Base-by-base conservation (phyloP, 2,329 filamentous ascomycete species). In the Albifimbria verrucaria region DNA sequence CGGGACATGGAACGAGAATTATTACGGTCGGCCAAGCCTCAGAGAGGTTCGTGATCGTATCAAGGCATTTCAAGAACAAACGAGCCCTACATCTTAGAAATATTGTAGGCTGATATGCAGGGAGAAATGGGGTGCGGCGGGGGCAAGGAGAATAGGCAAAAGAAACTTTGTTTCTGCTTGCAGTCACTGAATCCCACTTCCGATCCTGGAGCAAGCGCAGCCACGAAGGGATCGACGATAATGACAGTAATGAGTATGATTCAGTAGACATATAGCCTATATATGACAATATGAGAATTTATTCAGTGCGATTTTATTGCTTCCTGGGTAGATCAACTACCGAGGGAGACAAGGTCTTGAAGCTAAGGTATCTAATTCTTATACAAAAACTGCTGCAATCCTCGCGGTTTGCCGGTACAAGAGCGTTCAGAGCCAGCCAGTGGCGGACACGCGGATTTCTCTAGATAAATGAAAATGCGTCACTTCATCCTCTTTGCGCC, bases 1-100 rank as follows among this genome's bases (percentile, higher is more conserved):
- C 6, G 78, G 78, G 2, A 61, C 65, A 44, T 82, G 79, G 79
- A 69, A 74, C 20, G 74, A 74, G 46, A 83, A 83, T 55, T 75
- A 74, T 56, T 82, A 76, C 57, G 63, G 70, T 24, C 69, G 80
- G 7, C 79, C 80, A 2, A 76, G 59, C 9, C 59, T 82, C 45
- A 65, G 62, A 39, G 71, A 81, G 55, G 76, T 82, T 32, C 57
- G 63, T 25, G 53, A 64, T 15, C 65, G 66, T 15, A 59, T 73
- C 7, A 54, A 62, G 36, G 55, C 57, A 4, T 72, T 55, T 20
- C 18, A 21, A 11, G 15, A 21, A 7, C 12, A 5, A n/a, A 20
- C 22, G 12, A 20, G 42, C 42, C 42, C 22, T 7, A 20, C 42
- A 15, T 21, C 4, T 12, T 44, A 44, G 20, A 5, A 4, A 5